Evolutionary conservation across 768 basidiomycete species (phyloP).

Genomic region (Boletus rubroflammeus): DNA sequence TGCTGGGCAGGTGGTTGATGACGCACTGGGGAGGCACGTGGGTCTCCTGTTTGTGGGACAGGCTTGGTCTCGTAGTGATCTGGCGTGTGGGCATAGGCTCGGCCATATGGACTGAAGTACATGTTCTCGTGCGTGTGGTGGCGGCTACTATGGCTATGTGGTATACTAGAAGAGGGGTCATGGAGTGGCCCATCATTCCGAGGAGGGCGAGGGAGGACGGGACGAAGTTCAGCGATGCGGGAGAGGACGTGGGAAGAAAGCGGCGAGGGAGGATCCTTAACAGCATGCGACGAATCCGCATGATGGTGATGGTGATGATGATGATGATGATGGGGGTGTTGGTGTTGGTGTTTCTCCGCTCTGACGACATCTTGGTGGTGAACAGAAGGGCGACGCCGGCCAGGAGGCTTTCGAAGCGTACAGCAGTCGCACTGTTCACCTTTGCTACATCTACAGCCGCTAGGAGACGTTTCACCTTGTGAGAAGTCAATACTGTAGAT

Average conservation of each 20-base stretch:
- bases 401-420: conserved; percentile 44
- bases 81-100: conserved; percentile 50
- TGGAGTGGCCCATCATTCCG: conserved; percentile 40
- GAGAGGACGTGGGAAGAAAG: conserved; percentile 51
- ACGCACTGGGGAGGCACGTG: conserved; percentile 20
- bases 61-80: conserved; percentile 32
- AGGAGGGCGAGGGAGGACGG: conserved; percentile 64
- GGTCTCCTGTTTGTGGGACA: conserved; percentile 9
- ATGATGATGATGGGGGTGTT: neutral
- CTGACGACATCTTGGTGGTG: conserved; percentile 28
- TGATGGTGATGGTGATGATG: conserved; percentile 19
- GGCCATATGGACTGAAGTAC: conserved; percentile 63
- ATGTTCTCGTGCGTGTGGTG: conserved; percentile 50
- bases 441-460: conserved; percentile 45
- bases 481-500: conserved; percentile 43
- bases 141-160: conserved; percentile 40
- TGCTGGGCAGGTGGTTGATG: conserved; percentile 27
- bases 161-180: conserved; percentile 44
- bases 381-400: conserved; percentile 33
- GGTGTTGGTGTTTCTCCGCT: conserved; percentile 28
- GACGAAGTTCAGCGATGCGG: conserved; percentile 62
- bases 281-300: conserved; percentile 11
- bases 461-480: conserved; percentile 43
- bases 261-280: conserved; percentile 17
- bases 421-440: conserved; percentile 57